These are phyloP conservation scores for Moringa oleifera DNA, from an alignment of 345 rosid species.

Conservation along the genomic window DNA sequence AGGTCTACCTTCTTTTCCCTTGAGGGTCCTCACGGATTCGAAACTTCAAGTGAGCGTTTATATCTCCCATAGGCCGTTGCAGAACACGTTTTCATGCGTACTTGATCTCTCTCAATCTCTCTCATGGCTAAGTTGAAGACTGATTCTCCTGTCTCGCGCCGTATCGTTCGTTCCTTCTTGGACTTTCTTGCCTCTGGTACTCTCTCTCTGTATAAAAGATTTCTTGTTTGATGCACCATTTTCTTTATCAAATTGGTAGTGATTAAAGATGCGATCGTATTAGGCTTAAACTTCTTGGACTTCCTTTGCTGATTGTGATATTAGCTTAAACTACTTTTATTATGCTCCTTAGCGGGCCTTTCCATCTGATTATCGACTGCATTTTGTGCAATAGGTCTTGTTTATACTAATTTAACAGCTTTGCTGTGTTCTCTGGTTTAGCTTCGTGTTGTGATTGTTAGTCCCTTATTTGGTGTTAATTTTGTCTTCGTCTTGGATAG, in stretches of 20 bases:
- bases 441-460: constrained; percentile 1
- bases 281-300: too few species aligned
- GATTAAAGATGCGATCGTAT: too few species aligned
- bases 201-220: too few species aligned
- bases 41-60: background rate
- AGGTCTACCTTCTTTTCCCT: too few species aligned
- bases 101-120: constrained; percentile 6
- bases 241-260: too few species aligned
- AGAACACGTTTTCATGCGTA: background rate
- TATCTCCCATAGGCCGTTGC: background rate
- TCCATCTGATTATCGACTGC: background rate
- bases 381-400: background rate
- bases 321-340: too few species aligned
- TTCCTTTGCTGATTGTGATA: background rate
- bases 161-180: constrained; percentile 65
- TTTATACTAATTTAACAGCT: background rate
- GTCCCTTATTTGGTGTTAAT: background rate
- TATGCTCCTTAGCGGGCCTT: too few species aligned
- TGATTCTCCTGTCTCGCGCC: constrained; percentile 57
- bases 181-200: constrained; percentile 74
- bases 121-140: constrained; percentile 54
- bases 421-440: background rate
- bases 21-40: too few species aligned
- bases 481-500: constrained; percentile 25
- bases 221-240: too few species aligned